These are phyloP conservation scores for Cucurbita argyrosperma DNA, from an alignment of 306 rosid genomes.

Conservation along the genomic window DNA sequence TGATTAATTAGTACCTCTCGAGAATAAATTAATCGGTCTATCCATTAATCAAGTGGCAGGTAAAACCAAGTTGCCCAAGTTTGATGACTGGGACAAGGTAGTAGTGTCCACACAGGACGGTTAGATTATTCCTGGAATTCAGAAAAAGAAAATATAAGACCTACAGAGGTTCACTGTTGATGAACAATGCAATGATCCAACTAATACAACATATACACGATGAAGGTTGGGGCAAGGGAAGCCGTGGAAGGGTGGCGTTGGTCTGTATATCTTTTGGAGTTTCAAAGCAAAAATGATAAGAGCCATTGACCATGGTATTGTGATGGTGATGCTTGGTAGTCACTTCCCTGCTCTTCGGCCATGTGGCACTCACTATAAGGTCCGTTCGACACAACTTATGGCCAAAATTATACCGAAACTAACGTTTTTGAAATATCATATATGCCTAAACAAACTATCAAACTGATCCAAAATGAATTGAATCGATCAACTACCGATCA, in stretches of 20 bases:
- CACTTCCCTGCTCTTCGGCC: slow-evolving; percentile 37
- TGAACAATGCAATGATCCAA: not conserved
- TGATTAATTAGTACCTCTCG: not conserved
- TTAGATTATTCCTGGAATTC: not conserved
- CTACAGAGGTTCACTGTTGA: not conserved
- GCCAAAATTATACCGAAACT: not conserved
- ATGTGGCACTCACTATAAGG: slow-evolving; percentile 19
- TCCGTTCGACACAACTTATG: not conserved
- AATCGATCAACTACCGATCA: not conserved
- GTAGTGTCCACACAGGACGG: not conserved
- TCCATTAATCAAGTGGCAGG: not conserved
- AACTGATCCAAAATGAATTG: not conserved
- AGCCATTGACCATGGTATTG: slow-evolving; percentile 19
- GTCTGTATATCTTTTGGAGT: slow-evolving; percentile 1
- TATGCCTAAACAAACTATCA: not conserved
- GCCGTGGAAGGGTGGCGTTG: not conserved
- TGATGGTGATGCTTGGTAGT: slow-evolving; percentile 36
- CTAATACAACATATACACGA: not conserved
- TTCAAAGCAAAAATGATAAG: slow-evolving; percentile 60
- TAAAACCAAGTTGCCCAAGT: not conserved
- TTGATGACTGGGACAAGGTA: not conserved
- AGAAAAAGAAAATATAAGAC: not conserved
- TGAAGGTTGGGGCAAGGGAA: not conserved
- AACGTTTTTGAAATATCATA: not conserved
- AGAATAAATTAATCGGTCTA: not conserved